phyloP scores from a whole-genome alignment of 805 yeast species.

The Candida krabiensis region DNA sequence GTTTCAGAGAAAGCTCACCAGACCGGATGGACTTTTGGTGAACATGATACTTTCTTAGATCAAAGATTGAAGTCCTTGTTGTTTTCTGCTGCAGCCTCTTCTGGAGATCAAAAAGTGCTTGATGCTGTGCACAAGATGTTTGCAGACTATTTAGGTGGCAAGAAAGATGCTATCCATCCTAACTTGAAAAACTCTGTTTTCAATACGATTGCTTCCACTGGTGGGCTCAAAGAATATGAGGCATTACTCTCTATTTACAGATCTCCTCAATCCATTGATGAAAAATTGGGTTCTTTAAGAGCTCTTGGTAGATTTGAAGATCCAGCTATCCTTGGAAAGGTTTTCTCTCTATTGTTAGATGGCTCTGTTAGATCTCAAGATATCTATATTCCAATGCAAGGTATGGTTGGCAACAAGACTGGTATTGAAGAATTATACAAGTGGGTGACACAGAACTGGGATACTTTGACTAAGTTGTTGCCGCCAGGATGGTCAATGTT shows the following conservation, averaged over 20 bases:
- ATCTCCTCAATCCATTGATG: constrained; percentile 55
- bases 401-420: constrained; percentile 58
- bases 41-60: constrained; percentile 56
- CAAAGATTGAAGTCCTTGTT: constrained; percentile 41
- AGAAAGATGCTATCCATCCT: constrained; percentile 41
- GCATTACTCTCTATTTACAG: constrained; percentile 45
- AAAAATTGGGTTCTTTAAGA: constrained; percentile 52
- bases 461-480: constrained; percentile 56
- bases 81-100: constrained; percentile 42
- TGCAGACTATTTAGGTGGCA: constrained; percentile 23
- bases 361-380: constrained; percentile 65
- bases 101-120: constrained; percentile 41
- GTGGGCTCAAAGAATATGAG: constrained; percentile 39
- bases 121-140: constrained; percentile 29
- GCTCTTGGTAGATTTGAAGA: constrained; percentile 53
- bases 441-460: constrained; percentile 77
- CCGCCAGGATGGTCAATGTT: constrained; percentile 85
- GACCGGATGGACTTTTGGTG: constrained; percentile 81
- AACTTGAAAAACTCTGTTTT: constrained; percentile 46
- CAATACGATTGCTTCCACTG: constrained; percentile 42
- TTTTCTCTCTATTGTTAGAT: constrained; percentile 47
- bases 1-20: constrained; percentile 36
- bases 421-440: constrained; percentile 73
- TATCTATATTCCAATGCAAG: constrained; percentile 66
- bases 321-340: constrained; percentile 35